Percentiles rank a stretch among this genome's conserved stretches.
phyloP scores from a whole-genome alignment of 768 basidiomycete species.

The Podaxis sp. region DNA sequence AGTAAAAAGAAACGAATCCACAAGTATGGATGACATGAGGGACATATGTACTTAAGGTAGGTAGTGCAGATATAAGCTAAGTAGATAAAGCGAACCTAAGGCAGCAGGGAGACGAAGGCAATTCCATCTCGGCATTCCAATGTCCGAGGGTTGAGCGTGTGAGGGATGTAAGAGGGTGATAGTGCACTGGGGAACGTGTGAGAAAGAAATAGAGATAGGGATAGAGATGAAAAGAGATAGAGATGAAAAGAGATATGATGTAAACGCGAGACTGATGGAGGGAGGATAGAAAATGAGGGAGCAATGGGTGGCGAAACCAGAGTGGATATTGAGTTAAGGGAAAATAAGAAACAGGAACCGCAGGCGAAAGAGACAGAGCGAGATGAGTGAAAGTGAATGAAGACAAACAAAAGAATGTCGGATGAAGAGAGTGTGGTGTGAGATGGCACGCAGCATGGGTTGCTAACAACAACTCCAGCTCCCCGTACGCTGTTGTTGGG shows the following conservation, averaged over 20 bases:
- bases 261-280: conserved; percentile 15
- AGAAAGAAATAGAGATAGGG: conserved; percentile 22
- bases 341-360: conserved; percentile 20
- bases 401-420: conserved; percentile 4
- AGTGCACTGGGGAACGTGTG: conserved; percentile 22
- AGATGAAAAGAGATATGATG: conserved; percentile 17
- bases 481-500: conserved; percentile 39
- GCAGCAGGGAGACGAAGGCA: conserved; percentile 23
- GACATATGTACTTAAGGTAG: conserved; percentile 39
- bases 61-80: conserved; percentile 42
- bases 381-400: neutral
- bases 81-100: conserved; percentile 35
- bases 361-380: neutral
- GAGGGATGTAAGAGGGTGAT: conserved; percentile 17
- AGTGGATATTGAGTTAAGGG: conserved; percentile 20
- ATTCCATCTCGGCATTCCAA: conserved; percentile 13
- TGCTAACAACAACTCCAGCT: conserved; percentile 74
- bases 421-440: conserved; percentile 1
- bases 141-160: conserved; percentile 18
- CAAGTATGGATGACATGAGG: neutral
- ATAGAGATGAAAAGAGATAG: conserved; percentile 20
- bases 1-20: conserved; percentile 12
- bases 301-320: conserved; percentile 18
- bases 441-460: conserved; percentile 22
- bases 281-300: conserved; percentile 15